Evolutionary conservation across 371 early-diverging fungal species (phyloP), one percentile per base, ranked within the genome.

Genomic region (Syncephalis plumigaleata): DNA sequence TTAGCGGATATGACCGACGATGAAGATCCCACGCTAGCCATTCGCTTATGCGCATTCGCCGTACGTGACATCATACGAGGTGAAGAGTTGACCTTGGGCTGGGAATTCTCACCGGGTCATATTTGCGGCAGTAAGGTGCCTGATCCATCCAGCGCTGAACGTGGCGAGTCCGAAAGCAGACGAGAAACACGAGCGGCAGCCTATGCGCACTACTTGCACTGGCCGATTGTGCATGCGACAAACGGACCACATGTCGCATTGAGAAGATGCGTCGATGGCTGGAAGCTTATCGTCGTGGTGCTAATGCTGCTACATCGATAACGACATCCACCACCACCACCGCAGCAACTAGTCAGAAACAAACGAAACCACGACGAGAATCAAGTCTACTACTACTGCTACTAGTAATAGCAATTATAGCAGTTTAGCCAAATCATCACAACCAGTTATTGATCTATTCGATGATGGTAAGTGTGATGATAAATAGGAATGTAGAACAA

Each of bases 1-100:
- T 59, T 77, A 0, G 59, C 68, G 0, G 31, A 31, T 31, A 11
- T 31, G 11, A 11, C 31, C 31, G 31, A 31, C 31, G 68, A 63
- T 7, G 59, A 59, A 4, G 70, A 70, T 26, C 69, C 65, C 31
- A 58, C 67, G 22, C 54, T 58, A n/a, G 65, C 85, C 16, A 11
- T 31, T 31, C 71, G 77, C 40, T 61, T 87, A n/a, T 79, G 77
- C 9, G 56, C 86, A 9, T 84, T 82, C 65, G 64, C 87, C 17
- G 63, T 64, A 20, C 60, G 61, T 0, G 62, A 64, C 3, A 70
- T 87, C 8, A 57, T 52, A 26, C 60, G 66, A 22, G 81, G 78
- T 16, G 72, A 83, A 46, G 90, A 89, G 57, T 65, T 89, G 36
- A 80, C 81, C 0, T 46, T 82, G 8, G 75, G 70, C 3, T 84